Conservation (phyloP, 2,329 filamentous ascomycete species). For the Decorospora gaudefroyi region DNA sequence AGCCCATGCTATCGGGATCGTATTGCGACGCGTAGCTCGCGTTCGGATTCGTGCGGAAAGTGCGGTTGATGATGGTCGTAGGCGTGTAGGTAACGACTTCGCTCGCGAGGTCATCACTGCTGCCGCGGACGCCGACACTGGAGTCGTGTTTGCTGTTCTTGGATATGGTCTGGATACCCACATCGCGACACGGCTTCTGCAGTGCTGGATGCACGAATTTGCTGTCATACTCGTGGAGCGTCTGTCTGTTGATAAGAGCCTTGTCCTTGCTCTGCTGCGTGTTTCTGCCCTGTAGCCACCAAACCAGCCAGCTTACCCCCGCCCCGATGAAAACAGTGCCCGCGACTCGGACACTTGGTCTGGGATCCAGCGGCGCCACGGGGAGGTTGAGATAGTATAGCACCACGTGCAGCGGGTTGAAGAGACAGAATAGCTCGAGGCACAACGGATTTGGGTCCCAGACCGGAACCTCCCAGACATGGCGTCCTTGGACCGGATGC, state of each 20-base stretch:
- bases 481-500: conserved; percentile 77
- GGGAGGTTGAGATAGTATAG: conserved; percentile 90
- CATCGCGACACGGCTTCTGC: conserved; percentile 77
- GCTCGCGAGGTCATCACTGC: conserved; percentile 49
- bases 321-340: conserved; percentile 77
- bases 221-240: conserved; percentile 91
- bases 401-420: conserved; percentile 91
- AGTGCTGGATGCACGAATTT: conserved; percentile 92
- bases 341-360: conserved; percentile 83
- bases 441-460: conserved; percentile 92
- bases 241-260: conserved; percentile 83
- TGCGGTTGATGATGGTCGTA: conserved; percentile 66
- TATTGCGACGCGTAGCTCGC: conserved; percentile 75
- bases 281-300: conserved; percentile 73
- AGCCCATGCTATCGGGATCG: conserved; percentile 63
- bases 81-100: conserved; percentile 67
- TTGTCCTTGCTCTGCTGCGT: conserved; percentile 84
- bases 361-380: conserved; percentile 71
- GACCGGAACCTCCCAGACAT: conserved; percentile 92
- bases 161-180: conserved; percentile 73
- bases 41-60: conserved; percentile 82
- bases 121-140: conserved; percentile 48
- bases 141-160: conserved; percentile 42
- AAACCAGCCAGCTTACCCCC: conserved; percentile 76
- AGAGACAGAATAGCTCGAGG: conserved; percentile 81